Evolutionary conservation across 2,329 filamentous ascomycete species (phyloP).

Genomic region (Erysiphe pulchra): DNA sequence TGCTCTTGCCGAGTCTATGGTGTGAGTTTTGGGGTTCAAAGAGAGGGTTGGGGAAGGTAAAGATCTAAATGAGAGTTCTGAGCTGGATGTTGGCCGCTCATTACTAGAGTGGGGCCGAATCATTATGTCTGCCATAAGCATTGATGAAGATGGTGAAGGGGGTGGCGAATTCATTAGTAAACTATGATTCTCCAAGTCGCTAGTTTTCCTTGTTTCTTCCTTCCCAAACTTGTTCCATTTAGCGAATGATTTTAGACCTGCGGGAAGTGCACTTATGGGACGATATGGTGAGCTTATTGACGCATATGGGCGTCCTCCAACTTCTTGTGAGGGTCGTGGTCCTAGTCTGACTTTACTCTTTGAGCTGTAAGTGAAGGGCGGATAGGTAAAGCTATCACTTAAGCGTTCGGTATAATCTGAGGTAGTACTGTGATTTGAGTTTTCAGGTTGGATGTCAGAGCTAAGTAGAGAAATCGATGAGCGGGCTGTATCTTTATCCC

Average conservation of each 20-base stretch:
- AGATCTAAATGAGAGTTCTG: constrained; percentile 7
- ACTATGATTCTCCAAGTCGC: constrained; percentile 4
- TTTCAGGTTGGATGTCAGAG: neutral
- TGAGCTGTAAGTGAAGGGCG: constrained; percentile 21
- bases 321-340: constrained; percentile 53
- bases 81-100: constrained; percentile 13
- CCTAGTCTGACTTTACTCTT: constrained; percentile 76
- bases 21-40: constrained; percentile 13
- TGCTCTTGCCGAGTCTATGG: constrained; percentile 72
- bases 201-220: constrained; percentile 16
- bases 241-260: constrained; percentile 47
- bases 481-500: neutral
- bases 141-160: constrained; percentile 4
- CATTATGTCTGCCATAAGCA: constrained; percentile 6
- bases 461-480: neutral
- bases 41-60: constrained; percentile 5
- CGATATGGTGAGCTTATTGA: constrained; percentile 31
- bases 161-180: constrained; percentile 10
- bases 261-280: constrained; percentile 55
- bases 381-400: constrained; percentile 23
- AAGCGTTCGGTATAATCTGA: neutral
- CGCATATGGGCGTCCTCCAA: constrained; percentile 33
- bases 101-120: constrained; percentile 11
- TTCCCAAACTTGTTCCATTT: constrained; percentile 29
- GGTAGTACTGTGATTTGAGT: neutral